Conservation (phyloP, 2,329 filamentous ascomycete genomes). For the Cladosporium halotolerans region DNA sequence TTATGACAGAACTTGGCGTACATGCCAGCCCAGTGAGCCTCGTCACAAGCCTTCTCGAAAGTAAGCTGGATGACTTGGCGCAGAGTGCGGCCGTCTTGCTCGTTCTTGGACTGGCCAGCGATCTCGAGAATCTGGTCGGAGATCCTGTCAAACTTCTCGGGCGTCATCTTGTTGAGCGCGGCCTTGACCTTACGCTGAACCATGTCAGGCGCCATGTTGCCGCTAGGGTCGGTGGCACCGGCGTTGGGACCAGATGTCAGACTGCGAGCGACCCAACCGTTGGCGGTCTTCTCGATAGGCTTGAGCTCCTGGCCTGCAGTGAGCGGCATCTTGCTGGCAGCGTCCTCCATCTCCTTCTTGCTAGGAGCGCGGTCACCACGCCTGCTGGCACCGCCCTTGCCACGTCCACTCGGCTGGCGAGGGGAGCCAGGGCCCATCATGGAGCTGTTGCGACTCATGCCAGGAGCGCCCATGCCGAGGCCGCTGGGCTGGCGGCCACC, state of each 20-base stretch:
- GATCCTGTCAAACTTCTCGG: slow-evolving; percentile 96
- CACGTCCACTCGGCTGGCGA: slow-evolving; percentile 41
- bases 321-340: slow-evolving; percentile 84
- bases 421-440: slow-evolving; percentile 63
- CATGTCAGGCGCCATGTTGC: slow-evolving; percentile 76
- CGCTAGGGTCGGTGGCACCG: slow-evolving; percentile 39
- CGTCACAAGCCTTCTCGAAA: slow-evolving; percentile 97
- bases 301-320: slow-evolving; percentile 77
- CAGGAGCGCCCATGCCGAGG: slow-evolving; percentile 38
- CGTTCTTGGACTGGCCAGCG: slow-evolving; percentile 89
- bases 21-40: slow-evolving; percentile 97
- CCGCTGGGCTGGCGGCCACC: slow-evolving; percentile 51
- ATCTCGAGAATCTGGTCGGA: slow-evolving; percentile 88
- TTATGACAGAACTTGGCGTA: slow-evolving; percentile 98
- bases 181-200: slow-evolving; percentile 99
- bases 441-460: slow-evolving; percentile 59
- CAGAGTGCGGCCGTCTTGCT: slow-evolving; percentile 86
- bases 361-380: slow-evolving; percentile 45
- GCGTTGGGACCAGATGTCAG: slow-evolving; percentile 45
- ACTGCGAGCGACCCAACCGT: slow-evolving; percentile 85
- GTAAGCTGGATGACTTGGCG: slow-evolving; percentile 98
- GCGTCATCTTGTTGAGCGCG: slow-evolving; percentile 98
- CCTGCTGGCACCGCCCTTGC: slow-evolving; percentile 61
- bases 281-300: slow-evolving; percentile 64
- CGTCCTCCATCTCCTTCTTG: slow-evolving; percentile 57